Conservation (phyloP, 495 filamentous ascomycete species). For the Penicillium verhagenii region DNA sequence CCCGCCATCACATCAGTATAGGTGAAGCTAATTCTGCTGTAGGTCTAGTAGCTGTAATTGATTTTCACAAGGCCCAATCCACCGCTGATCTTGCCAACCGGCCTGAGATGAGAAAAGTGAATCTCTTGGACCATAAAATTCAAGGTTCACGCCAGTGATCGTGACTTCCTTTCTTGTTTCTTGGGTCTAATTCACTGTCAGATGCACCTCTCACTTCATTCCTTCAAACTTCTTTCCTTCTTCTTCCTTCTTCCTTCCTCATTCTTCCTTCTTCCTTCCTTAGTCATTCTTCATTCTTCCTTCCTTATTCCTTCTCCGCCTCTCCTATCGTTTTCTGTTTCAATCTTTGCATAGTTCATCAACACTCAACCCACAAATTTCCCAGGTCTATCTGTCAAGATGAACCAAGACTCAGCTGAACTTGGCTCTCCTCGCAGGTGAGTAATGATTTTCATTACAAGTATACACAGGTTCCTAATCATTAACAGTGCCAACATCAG, state of each 20-base stretch:
- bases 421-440: background rate
- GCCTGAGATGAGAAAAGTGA: background rate
- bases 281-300: too few relatives aligned
- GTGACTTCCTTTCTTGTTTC: background rate
- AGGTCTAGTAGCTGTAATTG: background rate
- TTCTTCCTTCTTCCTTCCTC: background rate
- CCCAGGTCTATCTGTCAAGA: background rate
- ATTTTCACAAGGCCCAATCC: constrained; percentile 6
- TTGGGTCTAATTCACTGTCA: too few relatives aligned
- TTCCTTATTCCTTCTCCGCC: background rate
- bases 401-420: constrained; percentile 13
- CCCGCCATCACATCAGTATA: background rate
- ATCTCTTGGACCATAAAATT: constrained; percentile 15
- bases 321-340: background rate
- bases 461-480: background rate
- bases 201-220: background rate
- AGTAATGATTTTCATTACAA: background rate
- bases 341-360: too few relatives aligned
- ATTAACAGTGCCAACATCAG: background rate
- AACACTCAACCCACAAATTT: too few relatives aligned
- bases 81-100: constrained; percentile 6
- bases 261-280: too few relatives aligned
- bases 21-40: background rate
- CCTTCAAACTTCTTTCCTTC: background rate
- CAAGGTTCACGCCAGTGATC: too few relatives aligned